Evolutionary conservation across 1,139 yeast genomes (phyloP), one percentile per base, ranked within the genome.

Genomic region (Pichia sp.): DNA sequence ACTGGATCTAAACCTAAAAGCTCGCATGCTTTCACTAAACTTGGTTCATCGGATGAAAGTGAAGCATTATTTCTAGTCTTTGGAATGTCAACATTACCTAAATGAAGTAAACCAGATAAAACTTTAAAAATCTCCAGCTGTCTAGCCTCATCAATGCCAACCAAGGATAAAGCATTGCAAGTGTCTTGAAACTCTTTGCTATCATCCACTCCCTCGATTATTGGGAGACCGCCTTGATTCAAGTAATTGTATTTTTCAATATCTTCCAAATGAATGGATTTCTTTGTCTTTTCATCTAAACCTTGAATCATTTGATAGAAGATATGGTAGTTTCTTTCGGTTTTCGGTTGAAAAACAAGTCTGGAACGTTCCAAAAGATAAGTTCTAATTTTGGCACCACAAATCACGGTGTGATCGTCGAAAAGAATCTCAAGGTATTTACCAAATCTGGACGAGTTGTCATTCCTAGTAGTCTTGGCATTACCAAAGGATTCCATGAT

Each of bases 401-500:
- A 86, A 66, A 93, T 93, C 49, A 89, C 81, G 14, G 87, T 83
- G 34, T 80, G 69, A 42, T 78, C 72, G 71, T 91, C 87, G 68
- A 93, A 93, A 63, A 90, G 75, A 63, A 93, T 93, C 72, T 93
- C 98, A 67, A 93, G 78, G 69, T 93, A 93, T 71, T 93, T 93
- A 68, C 99, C 99, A 69, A 93, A 93, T 70, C 99, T 85, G 20
- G 98, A 92, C 44, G 98, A 93, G 72, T 93, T 93, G 72, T 93
- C 98, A 69, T 93, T 93, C 75, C 99, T 84, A 3, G 96, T 91
- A 4, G 99, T 93, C 71, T 93, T 93, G 14, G 99, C 98, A 70
- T 93, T 93, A 78, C 99, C 99, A 71, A 93, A 93, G 1, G 98
- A 95, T 73, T 93, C 99, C 95, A 93, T 91, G 64, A 93, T 93